phyloP scores from a whole-genome alignment of 257 asterid genomes.

The Capsicum pubescens region DNA sequence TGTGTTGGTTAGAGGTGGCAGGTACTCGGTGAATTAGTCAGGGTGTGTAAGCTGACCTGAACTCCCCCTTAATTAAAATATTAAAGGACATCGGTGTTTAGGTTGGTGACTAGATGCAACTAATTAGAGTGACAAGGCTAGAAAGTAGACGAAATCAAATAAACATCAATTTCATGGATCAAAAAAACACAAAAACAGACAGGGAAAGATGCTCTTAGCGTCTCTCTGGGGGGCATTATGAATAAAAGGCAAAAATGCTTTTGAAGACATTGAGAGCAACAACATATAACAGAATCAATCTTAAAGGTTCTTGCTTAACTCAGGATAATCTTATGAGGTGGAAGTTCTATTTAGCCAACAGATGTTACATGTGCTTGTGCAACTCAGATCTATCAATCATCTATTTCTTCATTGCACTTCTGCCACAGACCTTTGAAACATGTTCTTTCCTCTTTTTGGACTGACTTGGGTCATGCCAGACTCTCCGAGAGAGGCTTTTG shows the following conservation, averaged over 20 bases:
- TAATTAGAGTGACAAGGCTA: neutral
- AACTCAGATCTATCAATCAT: no score
- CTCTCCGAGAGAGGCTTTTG: no score
- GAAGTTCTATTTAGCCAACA: no score
- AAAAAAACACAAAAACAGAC: conserved; percentile 3
- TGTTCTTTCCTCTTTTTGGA: no score
- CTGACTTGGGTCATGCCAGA: no score
- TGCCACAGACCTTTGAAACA: no score
- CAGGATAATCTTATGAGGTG: no score
- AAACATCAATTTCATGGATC: neutral
- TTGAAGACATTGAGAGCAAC: neutral
- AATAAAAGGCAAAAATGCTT: neutral
- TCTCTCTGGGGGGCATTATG: conserved; percentile 15
- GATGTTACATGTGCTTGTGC: no score
- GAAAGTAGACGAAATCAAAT: neutral
- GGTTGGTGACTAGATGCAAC: neutral
- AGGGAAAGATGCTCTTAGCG: neutral
- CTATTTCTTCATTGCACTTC: no score
- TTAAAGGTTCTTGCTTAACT: no score
- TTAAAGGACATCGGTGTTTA: neutral
- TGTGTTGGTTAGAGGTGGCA: neutral
- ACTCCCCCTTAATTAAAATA: neutral
- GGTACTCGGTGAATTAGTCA: neutral
- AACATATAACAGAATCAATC: neutral
- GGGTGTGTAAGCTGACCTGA: neutral